A percentile compares a stretch with the other conserved stretches of the same genome.
Conservation (phyloP, 495 filamentous ascomycete species). For the Penicillium cinerascens region DNA sequence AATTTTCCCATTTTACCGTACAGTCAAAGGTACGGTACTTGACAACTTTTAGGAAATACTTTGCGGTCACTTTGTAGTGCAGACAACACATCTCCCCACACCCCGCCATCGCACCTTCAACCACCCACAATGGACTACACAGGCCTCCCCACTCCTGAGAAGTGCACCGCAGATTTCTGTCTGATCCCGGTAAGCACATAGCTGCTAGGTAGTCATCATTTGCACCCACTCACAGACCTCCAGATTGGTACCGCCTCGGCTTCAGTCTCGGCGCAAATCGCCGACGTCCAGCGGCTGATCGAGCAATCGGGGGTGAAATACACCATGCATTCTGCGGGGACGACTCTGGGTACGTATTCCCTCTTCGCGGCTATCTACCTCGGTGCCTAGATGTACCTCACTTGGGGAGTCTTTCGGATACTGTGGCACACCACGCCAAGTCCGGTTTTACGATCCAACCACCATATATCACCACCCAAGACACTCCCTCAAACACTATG, state of each 20-base stretch:
- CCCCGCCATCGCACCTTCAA: slow-evolving; percentile 1
- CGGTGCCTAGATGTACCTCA: background rate
- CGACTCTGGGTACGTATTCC: slow-evolving; percentile 71
- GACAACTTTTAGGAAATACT: too few relatives aligned
- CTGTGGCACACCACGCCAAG: background rate
- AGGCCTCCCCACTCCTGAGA: slow-evolving; percentile 57
- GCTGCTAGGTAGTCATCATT: background rate
- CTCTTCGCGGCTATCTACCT: background rate
- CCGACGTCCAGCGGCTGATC: slow-evolving; percentile 84
- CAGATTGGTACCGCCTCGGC: slow-evolving; percentile 77
- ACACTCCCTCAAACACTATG: background rate
- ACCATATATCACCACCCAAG: background rate
- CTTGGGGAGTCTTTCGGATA: background rate
- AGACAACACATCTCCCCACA: background rate
- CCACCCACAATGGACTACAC: slow-evolving; percentile 11
- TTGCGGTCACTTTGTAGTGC: too few relatives aligned
- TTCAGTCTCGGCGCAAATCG: slow-evolving; percentile 84
- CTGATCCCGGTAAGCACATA: slow-evolving; percentile 63
- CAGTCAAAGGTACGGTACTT: too few relatives aligned
- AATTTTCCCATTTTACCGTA: too few relatives aligned
- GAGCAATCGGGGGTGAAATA: slow-evolving; percentile 73
- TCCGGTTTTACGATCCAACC: background rate
- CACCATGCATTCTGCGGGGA: slow-evolving; percentile 88
- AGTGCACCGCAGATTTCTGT: slow-evolving; percentile 78
- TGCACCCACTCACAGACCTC: slow-evolving; percentile 29